phyloP scores from a whole-genome alignment of 2,329 filamentous ascomycete genomes.

The Lecanicillium sp. region DNA sequence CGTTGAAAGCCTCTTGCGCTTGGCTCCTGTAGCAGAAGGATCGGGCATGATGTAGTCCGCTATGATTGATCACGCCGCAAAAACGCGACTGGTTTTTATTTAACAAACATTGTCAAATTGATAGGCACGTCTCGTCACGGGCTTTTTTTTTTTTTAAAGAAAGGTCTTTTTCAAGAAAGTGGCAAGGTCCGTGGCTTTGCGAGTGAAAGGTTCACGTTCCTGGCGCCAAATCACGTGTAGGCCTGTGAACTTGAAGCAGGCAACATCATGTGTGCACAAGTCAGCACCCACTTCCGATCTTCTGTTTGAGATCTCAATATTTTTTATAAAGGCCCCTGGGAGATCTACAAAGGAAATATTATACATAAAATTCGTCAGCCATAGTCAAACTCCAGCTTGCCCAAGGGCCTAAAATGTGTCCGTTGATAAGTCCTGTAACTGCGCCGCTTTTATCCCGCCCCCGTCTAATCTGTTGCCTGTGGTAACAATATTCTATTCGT shows the following conservation, averaged over 20 bases:
- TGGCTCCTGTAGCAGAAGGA: neutral
- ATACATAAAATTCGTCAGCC: constrained; percentile 10
- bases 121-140: too few relatives aligned
- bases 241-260: neutral
- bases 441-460: constrained; percentile 13
- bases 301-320: neutral
- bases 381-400: constrained; percentile 10
- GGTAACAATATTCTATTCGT: neutral
- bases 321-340: neutral
- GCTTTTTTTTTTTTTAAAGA: too few relatives aligned
- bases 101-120: too few relatives aligned
- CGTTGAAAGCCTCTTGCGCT: constrained; percentile 3
- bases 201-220: constrained; percentile 1
- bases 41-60: neutral
- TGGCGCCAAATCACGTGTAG: constrained; percentile 14
- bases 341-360: constrained; percentile 7
- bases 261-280: neutral
- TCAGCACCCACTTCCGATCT: neutral
- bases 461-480: constrained; percentile 2
- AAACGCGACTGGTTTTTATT: too few relatives aligned
- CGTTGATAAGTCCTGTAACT: constrained; percentile 7
- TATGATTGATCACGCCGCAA: neutral
- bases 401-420: constrained; percentile 6
- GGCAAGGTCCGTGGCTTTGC: neutral
- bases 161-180: neutral